phyloP scores from a whole-genome alignment of 1,284 basidiomycete species.

The Violaceomyces palustris region DNA sequence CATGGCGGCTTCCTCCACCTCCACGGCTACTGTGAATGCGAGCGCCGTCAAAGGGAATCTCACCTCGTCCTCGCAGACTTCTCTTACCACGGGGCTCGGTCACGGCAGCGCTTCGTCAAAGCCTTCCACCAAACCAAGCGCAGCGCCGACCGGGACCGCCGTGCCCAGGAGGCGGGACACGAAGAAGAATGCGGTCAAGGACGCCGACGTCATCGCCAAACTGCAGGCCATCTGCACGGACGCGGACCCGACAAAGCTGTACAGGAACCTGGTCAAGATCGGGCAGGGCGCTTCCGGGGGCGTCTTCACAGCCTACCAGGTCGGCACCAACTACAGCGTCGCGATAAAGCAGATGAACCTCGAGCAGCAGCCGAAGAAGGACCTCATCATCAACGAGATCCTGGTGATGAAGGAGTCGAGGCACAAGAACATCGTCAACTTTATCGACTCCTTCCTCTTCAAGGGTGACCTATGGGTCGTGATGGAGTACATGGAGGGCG shows the following conservation, averaged over 20 bases:
- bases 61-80: no score
- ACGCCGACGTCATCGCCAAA: slow-evolving; percentile 83
- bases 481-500: slow-evolving; percentile 99
- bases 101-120: background rate
- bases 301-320: slow-evolving; percentile 95
- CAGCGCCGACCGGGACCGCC: slow-evolving; percentile 6
- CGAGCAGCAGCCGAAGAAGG: slow-evolving; percentile 98
- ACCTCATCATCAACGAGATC: slow-evolving; percentile 99
- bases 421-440: slow-evolving; percentile 98
- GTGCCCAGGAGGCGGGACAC: slow-evolving; percentile 67
- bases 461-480: slow-evolving; percentile 99
- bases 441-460: slow-evolving; percentile 94
- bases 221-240: slow-evolving; percentile 92
- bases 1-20: background rate
- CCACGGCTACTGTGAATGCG: background rate
- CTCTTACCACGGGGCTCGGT: no score
- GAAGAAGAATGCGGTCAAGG: slow-evolving; percentile 66
- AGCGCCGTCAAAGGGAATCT: no score
- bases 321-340: slow-evolving; percentile 84
- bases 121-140: slow-evolving; percentile 1
- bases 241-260: slow-evolving; percentile 90
- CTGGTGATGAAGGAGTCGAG: slow-evolving; percentile 94
- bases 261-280: slow-evolving; percentile 89
- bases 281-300: slow-evolving; percentile 97
- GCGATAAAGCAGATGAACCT: slow-evolving; percentile 99